Conservation (phyloP, 345 rosid species). For the Carallia brachiata region DNA sequence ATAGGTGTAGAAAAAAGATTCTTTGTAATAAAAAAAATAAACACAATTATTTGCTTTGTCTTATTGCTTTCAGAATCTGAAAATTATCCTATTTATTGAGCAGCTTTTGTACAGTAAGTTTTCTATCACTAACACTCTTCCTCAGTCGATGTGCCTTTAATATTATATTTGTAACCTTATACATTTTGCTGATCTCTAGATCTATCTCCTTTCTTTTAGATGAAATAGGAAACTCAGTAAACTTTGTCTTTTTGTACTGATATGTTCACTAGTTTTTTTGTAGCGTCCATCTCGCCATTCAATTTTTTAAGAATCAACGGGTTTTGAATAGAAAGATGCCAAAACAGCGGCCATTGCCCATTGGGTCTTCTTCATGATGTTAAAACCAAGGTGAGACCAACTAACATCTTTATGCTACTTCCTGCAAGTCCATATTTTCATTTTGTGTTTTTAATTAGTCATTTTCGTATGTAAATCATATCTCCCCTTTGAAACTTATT, state of each 20-base stretch:
- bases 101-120: constrained; percentile 30
- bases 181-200: not conserved
- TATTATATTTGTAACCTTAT: not conserved
- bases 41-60: constrained; percentile 18
- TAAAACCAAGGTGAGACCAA: not conserved
- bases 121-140: constrained; percentile 22
- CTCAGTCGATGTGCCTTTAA: constrained; percentile 12
- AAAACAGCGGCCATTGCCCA: not conserved
- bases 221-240: constrained; percentile 16
- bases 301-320: not conserved
- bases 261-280: not conserved
- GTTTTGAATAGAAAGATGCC: constrained; percentile 9
- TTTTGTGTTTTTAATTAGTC: too few relatives aligned
- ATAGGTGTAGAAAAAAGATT: too few relatives aligned
- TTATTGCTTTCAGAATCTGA: constrained; percentile 24
- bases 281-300: constrained; percentile 1
- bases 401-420: not conserved
- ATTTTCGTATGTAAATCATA: too few relatives aligned
- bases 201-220: not conserved
- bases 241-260: constrained; percentile 13
- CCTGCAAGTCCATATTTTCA: too few relatives aligned
- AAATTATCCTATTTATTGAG: constrained; percentile 17
- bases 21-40: not conserved
- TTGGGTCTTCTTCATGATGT: not conserved
- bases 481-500: too few relatives aligned